Base-by-base conservation (phyloP, 306 rosid species). In the Vicia villosa region DNA sequence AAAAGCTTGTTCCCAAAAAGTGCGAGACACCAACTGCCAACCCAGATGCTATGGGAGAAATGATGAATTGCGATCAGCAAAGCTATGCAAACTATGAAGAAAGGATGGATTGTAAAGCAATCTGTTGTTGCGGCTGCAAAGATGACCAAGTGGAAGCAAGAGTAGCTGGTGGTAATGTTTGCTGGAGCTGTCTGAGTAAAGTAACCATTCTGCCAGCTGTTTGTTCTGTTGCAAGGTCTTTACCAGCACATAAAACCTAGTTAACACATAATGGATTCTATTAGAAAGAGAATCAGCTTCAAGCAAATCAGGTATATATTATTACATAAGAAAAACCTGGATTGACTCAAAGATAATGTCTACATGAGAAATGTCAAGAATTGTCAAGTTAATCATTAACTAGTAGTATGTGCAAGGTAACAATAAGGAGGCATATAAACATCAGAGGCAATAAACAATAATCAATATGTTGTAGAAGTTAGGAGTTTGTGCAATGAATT, bases 141-240 rank as follows among this genome's bases (percentile, higher is more conserved):
- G 97, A 89, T 36, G 97, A 89, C 89, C 92, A 95, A n/a, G 97
- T 89, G n/a, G 99, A 89, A 22, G 96, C 97, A 60, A 95, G 83
- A 20, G 97, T 86, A 30, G 91, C 55, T 0, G 99, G 94, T 1
- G 98, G 99, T 51, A 95, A 74, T 19, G 94, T 95, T 77, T 89
- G 96, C 86, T 95, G 99, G 69, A 95, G 96, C 83, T 91, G 99
- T 80, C 82, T 82, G 42, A 95, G 86, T 52, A 95, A 74, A 89
- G 62, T 91, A 49, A 89, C 60, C 97, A 95, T 95, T 22, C 97
- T 80, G 77, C 95, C 70, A 11, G 82, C 78, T 34, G 97, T 95
- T 82, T 95, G 96, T 74, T 95, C 96, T 3, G 96, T 91, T 8
- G 97, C 97, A 58, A 95, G 80, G 67, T 95, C 99, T 74, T 91